A percentile compares a stretch with the other conserved stretches of the same genome.
Conservation (phyloP, 1,284 basidiomycete genomes). For the Prillingera fragicola region DNA sequence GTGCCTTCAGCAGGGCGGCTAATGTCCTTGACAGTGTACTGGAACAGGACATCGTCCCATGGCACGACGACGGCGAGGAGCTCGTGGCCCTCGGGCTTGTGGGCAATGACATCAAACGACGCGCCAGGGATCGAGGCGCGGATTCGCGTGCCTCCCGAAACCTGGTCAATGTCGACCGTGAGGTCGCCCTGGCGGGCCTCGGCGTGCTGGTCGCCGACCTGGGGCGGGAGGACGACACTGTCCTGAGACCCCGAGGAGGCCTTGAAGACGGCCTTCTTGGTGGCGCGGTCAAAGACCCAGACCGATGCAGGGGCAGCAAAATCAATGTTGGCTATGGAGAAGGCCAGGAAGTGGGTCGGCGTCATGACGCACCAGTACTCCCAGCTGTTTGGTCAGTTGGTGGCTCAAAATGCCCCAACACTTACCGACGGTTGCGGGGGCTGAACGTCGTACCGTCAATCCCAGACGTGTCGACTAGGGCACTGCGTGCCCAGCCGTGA, state of each 20-base stretch:
- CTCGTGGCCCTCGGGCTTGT: conserved; percentile 7
- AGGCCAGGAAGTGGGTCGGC: conserved; percentile 9
- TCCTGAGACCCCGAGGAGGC: not conserved
- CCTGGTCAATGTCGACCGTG: conserved; percentile 8
- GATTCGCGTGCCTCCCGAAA: conserved; percentile 6
- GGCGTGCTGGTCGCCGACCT: conserved; percentile 7
- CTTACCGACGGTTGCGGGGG: conserved; percentile 10
- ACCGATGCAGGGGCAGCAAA: not conserved
- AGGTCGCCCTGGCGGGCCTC: not conserved
- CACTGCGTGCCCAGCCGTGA: conserved; percentile 12
- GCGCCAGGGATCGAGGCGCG: conserved; percentile 5
- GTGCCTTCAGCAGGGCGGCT: not conserved
- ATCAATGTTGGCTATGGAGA: conserved; percentile 10
- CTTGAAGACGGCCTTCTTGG: not conserved
- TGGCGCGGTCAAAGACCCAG: conserved; percentile 7
- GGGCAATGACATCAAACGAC: conserved; percentile 8
- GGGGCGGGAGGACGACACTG: not conserved
- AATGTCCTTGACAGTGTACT: conserved; percentile 6
- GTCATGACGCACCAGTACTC: conserved; percentile 17
- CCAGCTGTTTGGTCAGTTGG: no score
- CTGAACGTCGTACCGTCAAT: conserved; percentile 5
- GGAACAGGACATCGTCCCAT: not conserved
- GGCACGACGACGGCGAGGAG: conserved; percentile 4
- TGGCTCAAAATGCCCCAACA: no score
- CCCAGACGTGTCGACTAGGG: conserved; percentile 4